Conservation (phyloP, 2,329 filamentous ascomycete species). For the Hirsutella minnesotensis region DNA sequence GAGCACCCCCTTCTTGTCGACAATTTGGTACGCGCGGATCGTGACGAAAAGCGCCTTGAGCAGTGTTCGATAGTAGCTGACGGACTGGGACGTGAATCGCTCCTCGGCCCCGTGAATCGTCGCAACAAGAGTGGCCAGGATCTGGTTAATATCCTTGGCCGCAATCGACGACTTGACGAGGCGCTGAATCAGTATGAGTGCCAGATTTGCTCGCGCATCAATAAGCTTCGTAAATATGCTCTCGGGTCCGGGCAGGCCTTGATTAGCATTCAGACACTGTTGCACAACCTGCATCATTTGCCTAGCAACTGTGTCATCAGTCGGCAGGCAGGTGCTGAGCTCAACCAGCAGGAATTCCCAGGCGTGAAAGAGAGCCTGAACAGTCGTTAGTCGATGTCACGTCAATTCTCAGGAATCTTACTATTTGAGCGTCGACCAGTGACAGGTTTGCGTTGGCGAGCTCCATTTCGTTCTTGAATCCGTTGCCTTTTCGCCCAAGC, state of each 20-base stretch:
- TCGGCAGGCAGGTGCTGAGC: constrained; percentile 54
- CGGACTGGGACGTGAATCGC: constrained; percentile 38
- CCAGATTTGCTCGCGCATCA: constrained; percentile 65
- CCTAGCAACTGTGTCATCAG: constrained; percentile 44
- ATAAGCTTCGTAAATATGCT: constrained; percentile 72
- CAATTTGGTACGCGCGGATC: constrained; percentile 50
- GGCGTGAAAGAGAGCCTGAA: constrained; percentile 67
- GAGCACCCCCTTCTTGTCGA: constrained; percentile 15
- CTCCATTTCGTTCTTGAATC: constrained; percentile 72
- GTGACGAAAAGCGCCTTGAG: constrained; percentile 78
- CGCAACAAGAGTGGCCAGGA: constrained; percentile 37
- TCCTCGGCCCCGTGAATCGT: constrained; percentile 42
- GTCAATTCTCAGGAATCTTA: constrained; percentile 20
- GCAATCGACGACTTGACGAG: constrained; percentile 49
- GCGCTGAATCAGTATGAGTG: constrained; percentile 70
- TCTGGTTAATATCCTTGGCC: constrained; percentile 37
- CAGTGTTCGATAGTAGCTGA: constrained; percentile 69
- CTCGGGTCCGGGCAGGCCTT: constrained; percentile 58
- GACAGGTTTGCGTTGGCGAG: constrained; percentile 85
- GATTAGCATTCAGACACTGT: constrained; percentile 70
- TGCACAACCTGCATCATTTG: constrained; percentile 64
- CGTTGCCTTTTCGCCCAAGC: constrained; percentile 55
- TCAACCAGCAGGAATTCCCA: constrained; percentile 86
- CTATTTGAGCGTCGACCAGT: constrained; percentile 81
- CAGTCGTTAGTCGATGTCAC: background rate